Conservation (phyloP, 2,329 filamentous ascomycete species). For the Cercospora janseana region DNA sequence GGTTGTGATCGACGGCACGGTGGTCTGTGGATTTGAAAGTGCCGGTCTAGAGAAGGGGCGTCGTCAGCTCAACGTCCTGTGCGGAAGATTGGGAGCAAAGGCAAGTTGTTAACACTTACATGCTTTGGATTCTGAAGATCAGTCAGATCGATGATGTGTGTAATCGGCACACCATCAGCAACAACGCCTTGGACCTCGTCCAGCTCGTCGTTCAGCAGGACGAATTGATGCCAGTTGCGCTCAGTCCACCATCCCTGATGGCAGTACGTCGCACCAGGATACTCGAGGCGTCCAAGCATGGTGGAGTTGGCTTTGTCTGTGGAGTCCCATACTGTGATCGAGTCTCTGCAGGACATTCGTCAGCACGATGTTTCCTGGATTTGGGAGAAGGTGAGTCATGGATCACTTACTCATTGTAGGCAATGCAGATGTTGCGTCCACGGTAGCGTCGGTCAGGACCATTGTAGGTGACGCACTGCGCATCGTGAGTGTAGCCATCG, state of each 20-base stretch:
- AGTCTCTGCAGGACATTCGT: conserved; percentile 33
- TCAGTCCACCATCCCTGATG: conserved; percentile 55
- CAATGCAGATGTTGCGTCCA: conserved; percentile 51
- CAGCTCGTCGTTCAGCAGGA: conserved; percentile 54
- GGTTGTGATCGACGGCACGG: conserved; percentile 44
- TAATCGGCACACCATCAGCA: conserved; percentile 47
- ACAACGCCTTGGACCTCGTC: conserved; percentile 50
- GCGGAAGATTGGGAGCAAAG: too few relatives aligned
- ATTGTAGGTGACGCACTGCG: conserved; percentile 52
- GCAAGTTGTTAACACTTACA: not conserved
- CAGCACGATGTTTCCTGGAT: not conserved
- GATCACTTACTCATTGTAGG: conserved; percentile 49
- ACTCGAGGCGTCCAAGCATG: conserved; percentile 55
- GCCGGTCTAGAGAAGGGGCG: conserved; percentile 43
- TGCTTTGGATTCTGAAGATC: conserved; percentile 29
- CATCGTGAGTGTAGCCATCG: conserved; percentile 59
- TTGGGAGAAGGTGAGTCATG: not conserved
- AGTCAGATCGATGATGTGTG: conserved; percentile 53
- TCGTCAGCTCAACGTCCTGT: not conserved
- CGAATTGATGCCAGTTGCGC: conserved; percentile 44
- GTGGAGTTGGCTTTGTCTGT: conserved; percentile 44
- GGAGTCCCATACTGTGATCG: conserved; percentile 47
- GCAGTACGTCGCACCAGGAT: conserved; percentile 58
- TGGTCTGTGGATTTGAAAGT: conserved; percentile 38
- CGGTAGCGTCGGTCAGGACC: conserved; percentile 48